Evolutionary conservation across 2,329 filamentous ascomycete species (phyloP), one percentile per base, ranked within the genome.

Genomic region (Helotiales sp.): DNA sequence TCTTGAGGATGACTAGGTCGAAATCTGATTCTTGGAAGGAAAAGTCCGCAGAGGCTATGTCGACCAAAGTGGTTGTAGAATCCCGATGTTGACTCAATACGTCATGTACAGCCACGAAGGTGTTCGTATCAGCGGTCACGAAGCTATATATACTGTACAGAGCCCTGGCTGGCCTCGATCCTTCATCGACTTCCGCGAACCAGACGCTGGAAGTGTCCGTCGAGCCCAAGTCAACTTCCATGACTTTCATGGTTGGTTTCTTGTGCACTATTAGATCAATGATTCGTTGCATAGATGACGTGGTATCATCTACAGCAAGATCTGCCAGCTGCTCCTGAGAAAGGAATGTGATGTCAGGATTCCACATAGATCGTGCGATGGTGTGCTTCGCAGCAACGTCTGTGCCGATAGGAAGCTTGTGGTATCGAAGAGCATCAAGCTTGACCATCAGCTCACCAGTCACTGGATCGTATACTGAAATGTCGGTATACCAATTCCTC

Each of bases 231-330:
- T 68, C 69, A 3, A 76, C 30, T 55, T 78, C 74, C 0, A 76
- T 51, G 13, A 76, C 67, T 1, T 61, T 67, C 5, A 73, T 60
- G 2, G 47, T 42, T 0, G 75, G 74, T n/a, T 66, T 74, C 54
- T 72, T 72, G 57, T 76, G 71, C 0, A 68, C 72, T 1, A 74
- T 49, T 0, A 75, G 56, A 48, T 76, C 72, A 17, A 56, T 40
- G 50, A 25, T 27, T 27, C 6, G 58, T 50, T 38, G 9, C 10
- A 36, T 8, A 8, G 5, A 12, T n/a, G 6, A 15, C 13, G 33
- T 12, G 10, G 33, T 12, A 8, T 36, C 17, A 12, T 15, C 33
- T 12, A 36, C 9, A 12, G 33, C 9, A 15, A 36, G 33, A 36
- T 36, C 10, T 15, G 17, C 17, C 33, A 36, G 10, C 33, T 36